Evolutionary conservation across 768 basidiomycete genomes (phyloP).

Genomic region (Chlorophyllum brunneum): DNA sequence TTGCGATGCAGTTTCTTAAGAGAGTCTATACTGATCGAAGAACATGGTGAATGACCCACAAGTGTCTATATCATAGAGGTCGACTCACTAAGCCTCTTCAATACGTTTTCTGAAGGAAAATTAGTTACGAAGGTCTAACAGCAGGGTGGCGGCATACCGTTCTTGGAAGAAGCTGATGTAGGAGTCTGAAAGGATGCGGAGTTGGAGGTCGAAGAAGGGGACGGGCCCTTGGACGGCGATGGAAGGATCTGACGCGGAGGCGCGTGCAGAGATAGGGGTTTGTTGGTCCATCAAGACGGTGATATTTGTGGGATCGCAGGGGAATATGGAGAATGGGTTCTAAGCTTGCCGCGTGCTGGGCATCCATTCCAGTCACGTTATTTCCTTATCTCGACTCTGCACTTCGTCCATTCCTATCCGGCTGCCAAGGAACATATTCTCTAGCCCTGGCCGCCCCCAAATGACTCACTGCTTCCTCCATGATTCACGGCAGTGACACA

Average conservation of each 20-base stretch:
- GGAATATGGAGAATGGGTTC: not conserved
- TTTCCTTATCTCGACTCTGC: not conserved
- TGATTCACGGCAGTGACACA: not conserved
- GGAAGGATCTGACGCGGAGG: slow-evolving; percentile 34
- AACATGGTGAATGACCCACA: slow-evolving; percentile 1
- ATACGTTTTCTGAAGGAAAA: slow-evolving; percentile 59
- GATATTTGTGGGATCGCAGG: slow-evolving; percentile 4
- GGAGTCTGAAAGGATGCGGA: slow-evolving; percentile 66
- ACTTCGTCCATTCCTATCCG: not conserved
- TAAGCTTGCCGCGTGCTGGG: not conserved
- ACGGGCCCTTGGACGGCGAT: slow-evolving; percentile 48
- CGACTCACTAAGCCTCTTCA: slow-evolving; percentile 78
- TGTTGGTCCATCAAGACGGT: slow-evolving; percentile 26
- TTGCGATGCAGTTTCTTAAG: slow-evolving; percentile 71
- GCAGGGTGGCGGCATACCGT: slow-evolving; percentile 44
- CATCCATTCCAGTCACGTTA: slow-evolving; percentile 10
- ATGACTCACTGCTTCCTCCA: not conserved
- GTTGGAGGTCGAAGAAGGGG: slow-evolving; percentile 68
- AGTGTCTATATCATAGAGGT: not conserved
- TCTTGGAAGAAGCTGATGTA: slow-evolving; percentile 86
- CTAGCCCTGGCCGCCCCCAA: not conserved
- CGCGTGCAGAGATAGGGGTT: slow-evolving; percentile 32
- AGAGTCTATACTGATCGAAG: slow-evolving; percentile 58
- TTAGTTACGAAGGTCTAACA: slow-evolving; percentile 12
- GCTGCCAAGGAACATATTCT: not conserved